A percentile compares a stretch with the other conserved stretches of the same genome.
Evolutionary conservation across 495 filamentous ascomycete genomes (phyloP).

Genomic region (Xylaria telfairii): DNA sequence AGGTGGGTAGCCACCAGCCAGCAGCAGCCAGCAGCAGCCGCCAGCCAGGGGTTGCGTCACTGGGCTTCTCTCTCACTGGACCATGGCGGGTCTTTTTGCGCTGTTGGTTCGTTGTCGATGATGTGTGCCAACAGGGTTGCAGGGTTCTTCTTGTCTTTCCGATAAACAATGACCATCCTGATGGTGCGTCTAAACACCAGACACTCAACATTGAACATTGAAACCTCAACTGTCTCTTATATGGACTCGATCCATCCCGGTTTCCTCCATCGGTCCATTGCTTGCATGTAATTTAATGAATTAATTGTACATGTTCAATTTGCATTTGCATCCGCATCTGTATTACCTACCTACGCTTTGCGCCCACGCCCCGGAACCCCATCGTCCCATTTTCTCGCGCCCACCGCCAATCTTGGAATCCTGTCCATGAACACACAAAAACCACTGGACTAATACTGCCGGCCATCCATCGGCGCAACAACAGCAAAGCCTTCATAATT

Average conservation of each 20-base stretch:
- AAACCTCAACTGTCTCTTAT: neutral
- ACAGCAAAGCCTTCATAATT: no score
- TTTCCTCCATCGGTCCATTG: no score
- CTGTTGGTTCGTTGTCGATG: neutral
- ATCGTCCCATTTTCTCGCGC: neutral
- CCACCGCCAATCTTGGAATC: neutral
- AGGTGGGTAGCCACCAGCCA: neutral
- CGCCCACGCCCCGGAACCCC: neutral
- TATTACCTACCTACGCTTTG: neutral
- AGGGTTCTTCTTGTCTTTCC: constrained; percentile 1
- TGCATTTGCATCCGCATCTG: no score
- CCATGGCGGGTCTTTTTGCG: no score
- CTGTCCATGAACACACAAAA: neutral
- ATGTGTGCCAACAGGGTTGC: neutral
- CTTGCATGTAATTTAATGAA: no score
- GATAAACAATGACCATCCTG: neutral
- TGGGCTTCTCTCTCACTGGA: neutral
- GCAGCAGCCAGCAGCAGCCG: neutral
- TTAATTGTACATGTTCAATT: no score
- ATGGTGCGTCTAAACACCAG: neutral
- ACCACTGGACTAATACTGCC: neutral
- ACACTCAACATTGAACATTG: neutral
- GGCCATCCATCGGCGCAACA: constrained; percentile 3
- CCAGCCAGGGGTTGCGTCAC: neutral
- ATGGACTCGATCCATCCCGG: neutral